Base-by-base conservation (phyloP, 345 rosid species). In the Euphorbia peplus region DNA sequence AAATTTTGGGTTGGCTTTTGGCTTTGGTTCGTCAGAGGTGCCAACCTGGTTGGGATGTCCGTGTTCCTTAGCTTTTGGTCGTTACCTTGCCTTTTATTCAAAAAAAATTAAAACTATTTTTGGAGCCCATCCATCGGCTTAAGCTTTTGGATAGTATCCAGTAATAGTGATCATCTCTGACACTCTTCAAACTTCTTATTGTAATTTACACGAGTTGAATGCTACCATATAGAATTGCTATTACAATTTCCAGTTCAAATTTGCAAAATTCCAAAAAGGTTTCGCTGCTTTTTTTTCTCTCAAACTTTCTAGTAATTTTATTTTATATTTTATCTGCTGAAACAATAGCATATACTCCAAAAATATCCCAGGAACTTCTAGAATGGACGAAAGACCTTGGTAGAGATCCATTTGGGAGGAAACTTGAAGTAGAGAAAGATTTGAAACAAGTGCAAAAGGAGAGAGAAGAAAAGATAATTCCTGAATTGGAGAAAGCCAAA, bases 351-450 rank as follows among this genome's bases (percentile, higher is more conserved):
- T 44, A 44, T 4, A 12, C 50, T 39, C 50, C 15, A 44, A 44
- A 50, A 18, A 50, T 50, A 50, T 25, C 24, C 29, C 59, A 54
- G 59, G 59, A 25, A 54, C 22, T 25, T 54, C 14, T 54, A 54
- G 59, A 54, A 10, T 54, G 59, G 59, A 54, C 10, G 59, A 25
- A 54, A 54, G 59, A 54, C 55, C 0, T 54, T 54, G 59, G 59
- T n/a, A n/a, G n/a, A 5, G 64, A 28, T n/a, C 47, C 64, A 35
- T 35, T 35, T 0, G 69, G 69, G 47, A n/a, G n/a, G 2, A 19
- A 28, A 39, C 42, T 32, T 10, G 16, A 18, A 3, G 25, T 51
- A 0, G 13, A 29, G 22, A 10, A 37, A n/a, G 12, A 14, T 56
- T 12, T 16, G 30, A 8, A 9, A 4, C 35, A 26, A 16, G 12